These are phyloP conservation scores for Elaphomyces granulatus DNA, from an alignment of 495 filamentous ascomycete genomes.

Conservation along the genomic window DNA sequence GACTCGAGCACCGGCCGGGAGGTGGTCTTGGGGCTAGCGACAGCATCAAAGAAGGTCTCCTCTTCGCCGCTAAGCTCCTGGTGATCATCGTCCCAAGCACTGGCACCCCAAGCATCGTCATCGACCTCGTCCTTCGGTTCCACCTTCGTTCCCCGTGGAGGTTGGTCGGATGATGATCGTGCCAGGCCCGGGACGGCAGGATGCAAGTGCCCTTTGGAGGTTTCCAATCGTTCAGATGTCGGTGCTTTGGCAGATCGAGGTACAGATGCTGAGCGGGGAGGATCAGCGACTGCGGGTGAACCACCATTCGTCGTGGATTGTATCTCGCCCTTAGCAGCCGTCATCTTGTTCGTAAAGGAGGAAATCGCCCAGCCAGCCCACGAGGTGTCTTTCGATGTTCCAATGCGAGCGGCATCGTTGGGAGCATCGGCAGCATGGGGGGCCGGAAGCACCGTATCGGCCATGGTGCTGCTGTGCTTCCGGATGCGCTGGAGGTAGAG, in stretches of 20 bases:
- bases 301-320: constrained; percentile 32
- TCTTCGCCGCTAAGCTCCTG: constrained; percentile 31
- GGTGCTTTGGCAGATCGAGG: constrained; percentile 33
- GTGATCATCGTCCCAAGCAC: constrained; percentile 45
- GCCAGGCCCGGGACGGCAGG: constrained; percentile 28
- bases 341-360: constrained; percentile 92
- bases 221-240: constrained; percentile 34
- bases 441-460: constrained; percentile 58
- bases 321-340: constrained; percentile 73
- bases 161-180: constrained; percentile 28
- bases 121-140: constrained; percentile 36
- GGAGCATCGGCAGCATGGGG: constrained; percentile 18
- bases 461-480: constrained; percentile 59
- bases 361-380: constrained; percentile 99
- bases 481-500: constrained; percentile 74
- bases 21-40: constrained; percentile 22
- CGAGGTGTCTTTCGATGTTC: constrained; percentile 55
- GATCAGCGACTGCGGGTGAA: constrained; percentile 18
- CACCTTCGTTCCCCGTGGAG: constrained; percentile 28
- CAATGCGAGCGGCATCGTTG: constrained; percentile 47
- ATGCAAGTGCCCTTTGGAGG: constrained; percentile 20
- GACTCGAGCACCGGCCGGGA: constrained; percentile 15
- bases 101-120: constrained; percentile 56
- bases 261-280: constrained; percentile 30
- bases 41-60: constrained; percentile 34